These are phyloP conservation scores for Alternaria atra DNA, from an alignment of 2,329 filamentous ascomycete genomes.

Conservation along the genomic window DNA sequence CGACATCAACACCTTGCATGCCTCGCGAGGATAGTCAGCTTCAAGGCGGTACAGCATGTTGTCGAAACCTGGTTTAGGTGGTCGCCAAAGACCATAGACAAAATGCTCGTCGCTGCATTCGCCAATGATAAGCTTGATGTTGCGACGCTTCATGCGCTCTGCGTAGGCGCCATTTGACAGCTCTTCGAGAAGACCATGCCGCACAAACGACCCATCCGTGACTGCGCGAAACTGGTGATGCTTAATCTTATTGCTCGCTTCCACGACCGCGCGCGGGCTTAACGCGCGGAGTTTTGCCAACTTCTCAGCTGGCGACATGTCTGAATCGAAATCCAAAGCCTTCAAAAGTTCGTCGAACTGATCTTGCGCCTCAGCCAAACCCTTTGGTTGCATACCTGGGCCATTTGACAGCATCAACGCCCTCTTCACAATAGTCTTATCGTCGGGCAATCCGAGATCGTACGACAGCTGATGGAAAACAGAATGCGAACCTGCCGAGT, in stretches of 20 bases:
- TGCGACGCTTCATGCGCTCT: conserved; percentile 53
- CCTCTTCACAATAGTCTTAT: conserved; percentile 59
- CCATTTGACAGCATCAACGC: conserved; percentile 65
- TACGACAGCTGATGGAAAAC: conserved; percentile 67
- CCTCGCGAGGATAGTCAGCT: conserved; percentile 61
- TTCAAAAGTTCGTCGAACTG: conserved; percentile 63
- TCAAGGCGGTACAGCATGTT: conserved; percentile 58
- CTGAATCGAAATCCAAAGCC: conserved; percentile 55
- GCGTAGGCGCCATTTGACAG: conserved; percentile 62
- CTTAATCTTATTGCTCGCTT: conserved; percentile 54
- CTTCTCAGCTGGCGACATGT: conserved; percentile 55
- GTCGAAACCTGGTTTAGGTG: conserved; percentile 54
- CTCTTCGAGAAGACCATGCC: conserved; percentile 53
- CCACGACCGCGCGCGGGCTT: conserved; percentile 53
- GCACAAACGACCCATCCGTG: conserved; percentile 61
- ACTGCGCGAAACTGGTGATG: conserved; percentile 65
- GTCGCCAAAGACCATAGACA: conserved; percentile 61
- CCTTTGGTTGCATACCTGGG: conserved; percentile 63
- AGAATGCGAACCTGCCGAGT: conserved; percentile 66
- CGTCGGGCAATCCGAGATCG: conserved; percentile 60
- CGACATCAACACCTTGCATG: conserved; percentile 55
- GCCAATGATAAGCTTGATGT: conserved; percentile 62
- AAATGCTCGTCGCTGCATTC: conserved; percentile 65
- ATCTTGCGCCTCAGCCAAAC: conserved; percentile 55
- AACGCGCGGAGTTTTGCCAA: conserved; percentile 56